These are phyloP conservation scores for Clarireedia paspali DNA, from an alignment of 2,329 filamentous ascomycete genomes.

Conservation along the genomic window DNA sequence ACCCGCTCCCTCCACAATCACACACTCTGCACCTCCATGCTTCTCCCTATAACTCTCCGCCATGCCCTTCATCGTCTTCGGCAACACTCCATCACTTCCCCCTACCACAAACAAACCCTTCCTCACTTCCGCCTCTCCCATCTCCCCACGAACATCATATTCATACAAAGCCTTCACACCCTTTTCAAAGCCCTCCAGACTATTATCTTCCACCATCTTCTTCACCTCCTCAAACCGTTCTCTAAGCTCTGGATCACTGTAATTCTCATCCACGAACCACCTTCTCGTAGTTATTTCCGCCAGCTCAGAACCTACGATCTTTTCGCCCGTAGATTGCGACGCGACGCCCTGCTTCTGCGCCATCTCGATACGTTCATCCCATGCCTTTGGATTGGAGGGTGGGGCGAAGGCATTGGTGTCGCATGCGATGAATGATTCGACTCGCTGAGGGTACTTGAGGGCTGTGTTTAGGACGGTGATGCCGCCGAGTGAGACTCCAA, in stretches of 20 bases:
- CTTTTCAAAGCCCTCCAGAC: slow-evolving; percentile 60
- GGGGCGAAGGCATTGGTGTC: slow-evolving; percentile 72
- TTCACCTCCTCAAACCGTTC: slow-evolving; percentile 49
- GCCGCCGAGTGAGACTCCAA: slow-evolving; percentile 77
- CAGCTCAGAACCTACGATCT: slow-evolving; percentile 55
- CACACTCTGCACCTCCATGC: slow-evolving; percentile 44
- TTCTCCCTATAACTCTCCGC: slow-evolving; percentile 45
- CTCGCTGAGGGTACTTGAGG: slow-evolving; percentile 52
- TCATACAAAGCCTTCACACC: slow-evolving; percentile 64
- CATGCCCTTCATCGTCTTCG: slow-evolving; percentile 74
- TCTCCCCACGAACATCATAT: slow-evolving; percentile 55
- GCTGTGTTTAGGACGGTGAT: slow-evolving; percentile 69
- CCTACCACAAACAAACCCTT: slow-evolving; percentile 66
- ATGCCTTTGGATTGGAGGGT: slow-evolving; percentile 67
- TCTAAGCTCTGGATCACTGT: slow-evolving; percentile 43
- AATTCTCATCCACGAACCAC: slow-evolving; percentile 62
- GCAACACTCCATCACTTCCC: slow-evolving; percentile 64
- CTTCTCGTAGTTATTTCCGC: slow-evolving; percentile 64
- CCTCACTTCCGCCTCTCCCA: slow-evolving; percentile 38
- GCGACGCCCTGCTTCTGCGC: slow-evolving; percentile 47
- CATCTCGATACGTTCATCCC: slow-evolving; percentile 67
- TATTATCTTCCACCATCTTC: slow-evolving; percentile 62
- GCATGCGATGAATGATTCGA: slow-evolving; percentile 60
- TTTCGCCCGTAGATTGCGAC: slow-evolving; percentile 34
- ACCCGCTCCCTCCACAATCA: slow-evolving; percentile 60